phyloP scores from a whole-genome alignment of 164 flowering plant species.

The Protea cynaroides region DNA sequence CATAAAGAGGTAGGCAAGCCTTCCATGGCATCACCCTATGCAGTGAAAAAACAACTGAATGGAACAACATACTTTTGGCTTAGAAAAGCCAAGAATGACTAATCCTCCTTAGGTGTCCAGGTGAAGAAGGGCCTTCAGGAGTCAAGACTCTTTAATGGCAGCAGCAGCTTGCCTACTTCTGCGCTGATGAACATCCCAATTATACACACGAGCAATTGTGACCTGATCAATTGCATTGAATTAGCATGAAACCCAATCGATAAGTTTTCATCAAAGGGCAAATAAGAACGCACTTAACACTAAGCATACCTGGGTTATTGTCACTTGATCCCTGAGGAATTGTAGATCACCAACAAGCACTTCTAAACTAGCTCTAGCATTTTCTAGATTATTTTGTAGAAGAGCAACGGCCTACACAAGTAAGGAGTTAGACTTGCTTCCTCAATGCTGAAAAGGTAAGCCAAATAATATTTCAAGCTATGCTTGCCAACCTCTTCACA shows the following conservation, averaged over 20 bases:
- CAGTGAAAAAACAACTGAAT: not conserved
- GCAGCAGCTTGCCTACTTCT: slow-evolving; percentile 47
- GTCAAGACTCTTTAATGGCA: slow-evolving; percentile 27
- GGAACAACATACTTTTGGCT: not conserved
- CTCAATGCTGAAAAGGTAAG: not conserved
- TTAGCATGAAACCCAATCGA: not conserved
- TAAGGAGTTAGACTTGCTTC: not conserved
- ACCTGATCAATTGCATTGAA: slow-evolving; percentile 42
- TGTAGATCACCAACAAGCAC: slow-evolving; percentile 72
- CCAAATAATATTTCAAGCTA: not conserved
- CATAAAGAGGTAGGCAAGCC: not conserved
- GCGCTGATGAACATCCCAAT: slow-evolving; percentile 98
- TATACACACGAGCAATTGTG: slow-evolving; percentile 91
- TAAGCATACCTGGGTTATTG: slow-evolving; percentile 64
- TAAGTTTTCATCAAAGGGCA: not conserved
- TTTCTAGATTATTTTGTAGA: slow-evolving; percentile 69
- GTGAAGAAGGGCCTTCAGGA: not conserved
- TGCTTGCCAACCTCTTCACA: slow-evolving; percentile 22
- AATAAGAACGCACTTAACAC: not conserved
- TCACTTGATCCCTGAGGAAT: slow-evolving; percentile 84
- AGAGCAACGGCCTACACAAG: slow-evolving; percentile 59
- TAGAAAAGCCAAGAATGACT: not conserved
- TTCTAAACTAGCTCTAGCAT: slow-evolving; percentile 91
- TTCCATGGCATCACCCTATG: not conserved
- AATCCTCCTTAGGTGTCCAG: not conserved